Evolutionary conservation across 495 filamentous ascomycete genomes (phyloP), one percentile per base, ranked within the genome.

Genomic region (Astrocystis sublimbata): DNA sequence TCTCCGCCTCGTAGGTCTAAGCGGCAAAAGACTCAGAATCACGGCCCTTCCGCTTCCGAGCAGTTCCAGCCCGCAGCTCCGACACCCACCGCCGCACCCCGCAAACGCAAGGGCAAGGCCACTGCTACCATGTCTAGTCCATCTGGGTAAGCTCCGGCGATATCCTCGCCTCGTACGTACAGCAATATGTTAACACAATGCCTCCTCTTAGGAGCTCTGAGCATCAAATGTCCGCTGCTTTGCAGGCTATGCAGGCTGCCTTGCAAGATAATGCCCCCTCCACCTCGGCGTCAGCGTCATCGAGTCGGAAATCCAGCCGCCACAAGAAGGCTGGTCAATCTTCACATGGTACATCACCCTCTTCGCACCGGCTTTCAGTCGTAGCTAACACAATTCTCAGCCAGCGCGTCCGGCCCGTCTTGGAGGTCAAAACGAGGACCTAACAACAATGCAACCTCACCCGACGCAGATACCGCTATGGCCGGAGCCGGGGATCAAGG

Each of bases 111-210:
- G 76, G 78, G 84, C 71, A 87, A 89, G 77, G 78, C 82, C 72
- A 71, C 85, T 53, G 77, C 82, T 76, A 83, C 81, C 70, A 94
- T 93, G 92, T 92, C 92, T 77, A 90, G 88, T 80, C 85, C 89
- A 72, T 33, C 67, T 62, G 53, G 60, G 70, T 72, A 67, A 41
- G 65, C 53, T 64, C 23, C 46, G 31, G 56, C 63, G 4, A 36
- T 19, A 38, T 35, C 42, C 21, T 23, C 12, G 17, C 6, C n/a
- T 6, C 42, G 40, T 26, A 31, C 28, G 40, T 33, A 41, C n/a
- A 19, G 23, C 10, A 23, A 12, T 13, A 49, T 53, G 13, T 28
- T 62, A 56, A 62, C 24, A 47, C 31, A 12, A 62, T n/a, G n/a
- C n/a, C n/a, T 62, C 58, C 53, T 24, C 24, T 19, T 53, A 52